These are phyloP conservation scores for Moricandia arvensis DNA, from an alignment of 345 rosid genomes.

Conservation along the genomic window DNA sequence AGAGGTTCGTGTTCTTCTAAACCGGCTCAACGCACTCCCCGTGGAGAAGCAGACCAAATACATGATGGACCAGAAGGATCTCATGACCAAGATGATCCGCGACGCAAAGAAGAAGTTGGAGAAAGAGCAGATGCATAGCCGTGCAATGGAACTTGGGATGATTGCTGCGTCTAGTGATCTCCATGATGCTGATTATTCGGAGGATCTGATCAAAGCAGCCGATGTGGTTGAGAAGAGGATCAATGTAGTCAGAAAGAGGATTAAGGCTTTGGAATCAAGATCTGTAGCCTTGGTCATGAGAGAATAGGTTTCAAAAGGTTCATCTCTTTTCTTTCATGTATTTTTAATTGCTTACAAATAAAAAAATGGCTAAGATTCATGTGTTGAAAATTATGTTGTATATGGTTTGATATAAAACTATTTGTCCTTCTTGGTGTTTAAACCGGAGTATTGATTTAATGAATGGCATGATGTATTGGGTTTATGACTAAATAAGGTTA, in stretches of 20 bases:
- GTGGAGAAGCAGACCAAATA: conserved; percentile 46
- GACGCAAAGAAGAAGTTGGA: conserved; percentile 42
- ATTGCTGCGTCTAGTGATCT: conserved; percentile 10
- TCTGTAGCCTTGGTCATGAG: background rate
- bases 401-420: background rate
- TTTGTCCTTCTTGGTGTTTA: background rate
- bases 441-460: background rate
- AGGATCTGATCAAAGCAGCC: conserved; percentile 22
- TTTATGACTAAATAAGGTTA: background rate
- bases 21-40: conserved; percentile 32
- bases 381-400: background rate
- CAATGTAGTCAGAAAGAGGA: conserved; percentile 16
- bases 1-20: conserved; percentile 28
- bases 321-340: background rate
- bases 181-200: conserved; percentile 23
- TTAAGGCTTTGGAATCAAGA: conserved; percentile 4
- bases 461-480: background rate
- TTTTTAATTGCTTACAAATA: background rate
- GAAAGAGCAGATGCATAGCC: conserved; percentile 33
- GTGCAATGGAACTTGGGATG: conserved; percentile 37
- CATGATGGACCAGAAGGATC: conserved; percentile 50
- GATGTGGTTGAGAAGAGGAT: conserved; percentile 26
- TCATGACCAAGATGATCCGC: conserved; percentile 38
- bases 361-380: background rate
- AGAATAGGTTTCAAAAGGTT: background rate